Conservation (phyloP, 2,329 filamentous ascomycete species). For the Cercospora nicotianae region DNA sequence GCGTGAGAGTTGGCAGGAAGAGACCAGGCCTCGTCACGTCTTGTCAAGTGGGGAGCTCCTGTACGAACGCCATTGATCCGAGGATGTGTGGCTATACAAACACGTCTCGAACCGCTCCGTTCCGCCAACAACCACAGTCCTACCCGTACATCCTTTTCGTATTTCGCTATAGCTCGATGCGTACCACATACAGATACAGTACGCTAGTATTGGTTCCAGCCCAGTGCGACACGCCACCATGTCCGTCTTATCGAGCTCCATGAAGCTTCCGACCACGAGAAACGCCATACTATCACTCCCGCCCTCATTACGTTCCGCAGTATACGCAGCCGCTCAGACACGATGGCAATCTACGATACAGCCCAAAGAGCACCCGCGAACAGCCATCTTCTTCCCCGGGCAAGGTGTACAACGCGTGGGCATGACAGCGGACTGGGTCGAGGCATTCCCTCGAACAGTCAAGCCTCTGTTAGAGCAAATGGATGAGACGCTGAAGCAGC, state of each 20-base stretch:
- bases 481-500: slow-evolving; percentile 71
- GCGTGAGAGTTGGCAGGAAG: background rate
- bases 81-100: background rate
- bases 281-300: slow-evolving; percentile 32
- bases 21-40: background rate
- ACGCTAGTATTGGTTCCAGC: background rate
- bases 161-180: slow-evolving; percentile 7
- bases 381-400: slow-evolving; percentile 44
- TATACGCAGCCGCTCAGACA: slow-evolving; percentile 28
- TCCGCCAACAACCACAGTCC: slow-evolving; percentile 1
- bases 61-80: slow-evolving; percentile 3
- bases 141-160: background rate
- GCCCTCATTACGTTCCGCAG: slow-evolving; percentile 30
- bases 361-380: slow-evolving; percentile 33
- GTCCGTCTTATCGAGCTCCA: slow-evolving; percentile 5
- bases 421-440: slow-evolving; percentile 68
- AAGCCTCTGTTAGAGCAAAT: slow-evolving; percentile 80
- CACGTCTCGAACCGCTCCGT: background rate
- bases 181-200: background rate
- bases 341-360: slow-evolving; percentile 30
- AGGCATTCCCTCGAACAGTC: slow-evolving; percentile 78
- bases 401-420: slow-evolving; percentile 42
- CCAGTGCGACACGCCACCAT: slow-evolving; percentile 1
- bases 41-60: background rate
- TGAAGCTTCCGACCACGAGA: slow-evolving; percentile 7